Base-by-base conservation (phyloP, 768 basidiomycete species). In the Leucosporidium scottii region DNA sequence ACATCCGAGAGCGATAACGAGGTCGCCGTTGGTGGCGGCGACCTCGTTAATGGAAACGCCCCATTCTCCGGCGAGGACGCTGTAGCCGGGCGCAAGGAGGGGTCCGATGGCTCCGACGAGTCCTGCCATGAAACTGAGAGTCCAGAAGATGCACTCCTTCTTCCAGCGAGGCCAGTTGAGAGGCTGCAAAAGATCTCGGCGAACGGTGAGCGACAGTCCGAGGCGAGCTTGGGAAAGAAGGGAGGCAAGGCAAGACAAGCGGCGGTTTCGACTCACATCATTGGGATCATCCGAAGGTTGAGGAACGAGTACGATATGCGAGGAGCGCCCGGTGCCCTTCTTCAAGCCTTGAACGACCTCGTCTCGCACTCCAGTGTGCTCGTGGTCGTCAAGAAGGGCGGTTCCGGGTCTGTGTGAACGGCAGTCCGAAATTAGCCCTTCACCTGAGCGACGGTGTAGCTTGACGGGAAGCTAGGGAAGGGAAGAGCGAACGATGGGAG, bases 31-130 rank as follows among this genome's bases (percentile, higher is more conserved):
- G 3, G 81, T 80, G 4, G 80, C 81, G 3, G 81, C 80, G 18
- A 82, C 77, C n/a, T 79, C 75, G 70, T 81, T 80, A 30, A 81
- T 81, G 25, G 78, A 78, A 12, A 81, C 79, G 53, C 76, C 76
- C 74, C 81, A 82, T 66, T 82, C 79, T 28, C 75, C 64, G 13
- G 81, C 78, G 10, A 82, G 74, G 3, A 81, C 74, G 1, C 79
- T 78, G 72, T 81, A 82, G 49, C 81, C 61, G 79, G 74, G 47
- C 79, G 68, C 79, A 7, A 72, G 57, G 1, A 69, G 61, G 2
- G 68, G 71, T 1, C 71, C 71, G 34, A 69, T 65, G 18, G 67
- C 71, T 15, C 71, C 71, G 31, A 67, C 66, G 30, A 69, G 61
- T 0, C 39, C 59, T 12, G 59, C 58, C 15, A 50, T 56, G 44